Evolutionary conservation across 2,329 filamentous ascomycete species (phyloP).

Genomic region (Cladosporium sp.): DNA sequence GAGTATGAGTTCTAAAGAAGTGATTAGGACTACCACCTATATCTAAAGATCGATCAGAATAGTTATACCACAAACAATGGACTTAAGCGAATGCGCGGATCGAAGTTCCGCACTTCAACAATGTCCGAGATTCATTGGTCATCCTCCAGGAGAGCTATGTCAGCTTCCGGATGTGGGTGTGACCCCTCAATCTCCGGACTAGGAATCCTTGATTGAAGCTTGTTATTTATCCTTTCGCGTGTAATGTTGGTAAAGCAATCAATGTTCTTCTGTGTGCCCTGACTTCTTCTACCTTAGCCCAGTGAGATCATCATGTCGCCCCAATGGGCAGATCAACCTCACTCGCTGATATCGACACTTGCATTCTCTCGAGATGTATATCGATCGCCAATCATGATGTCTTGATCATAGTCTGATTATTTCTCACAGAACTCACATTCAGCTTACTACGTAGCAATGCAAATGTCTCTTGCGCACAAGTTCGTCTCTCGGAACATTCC

Average conservation of each 20-base stretch:
- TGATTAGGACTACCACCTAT: neutral
- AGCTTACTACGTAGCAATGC: conserved; percentile 31
- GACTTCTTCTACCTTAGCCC: too few species aligned
- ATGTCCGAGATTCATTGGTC: too few species aligned
- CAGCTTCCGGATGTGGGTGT: too few species aligned
- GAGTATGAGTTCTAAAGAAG: neutral
- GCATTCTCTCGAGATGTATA: conserved; percentile 26
- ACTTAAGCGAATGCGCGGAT: too few species aligned
- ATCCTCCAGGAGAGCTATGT: too few species aligned
- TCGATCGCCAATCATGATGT: conserved; percentile 1
- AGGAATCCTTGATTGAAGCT: too few species aligned
- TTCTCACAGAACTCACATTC: conserved; percentile 26
- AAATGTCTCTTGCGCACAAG: conserved; percentile 35
- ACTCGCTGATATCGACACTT: conserved; percentile 23
- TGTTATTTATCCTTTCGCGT: too few species aligned
- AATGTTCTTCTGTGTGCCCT: too few species aligned
- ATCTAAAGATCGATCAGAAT: neutral
- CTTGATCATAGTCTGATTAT: conserved; percentile 11
- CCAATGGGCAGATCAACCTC: conserved; percentile 27
- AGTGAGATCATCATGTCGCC: conserved; percentile 14
- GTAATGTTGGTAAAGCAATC: too few species aligned
- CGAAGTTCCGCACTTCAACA: too few species aligned
- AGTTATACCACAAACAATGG: neutral
- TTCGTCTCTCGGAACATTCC: too few species aligned
- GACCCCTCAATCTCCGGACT: too few species aligned